Conservation (phyloP, 176 grass and related monocot genomes). For the Rhynchospora breviuscula region DNA sequence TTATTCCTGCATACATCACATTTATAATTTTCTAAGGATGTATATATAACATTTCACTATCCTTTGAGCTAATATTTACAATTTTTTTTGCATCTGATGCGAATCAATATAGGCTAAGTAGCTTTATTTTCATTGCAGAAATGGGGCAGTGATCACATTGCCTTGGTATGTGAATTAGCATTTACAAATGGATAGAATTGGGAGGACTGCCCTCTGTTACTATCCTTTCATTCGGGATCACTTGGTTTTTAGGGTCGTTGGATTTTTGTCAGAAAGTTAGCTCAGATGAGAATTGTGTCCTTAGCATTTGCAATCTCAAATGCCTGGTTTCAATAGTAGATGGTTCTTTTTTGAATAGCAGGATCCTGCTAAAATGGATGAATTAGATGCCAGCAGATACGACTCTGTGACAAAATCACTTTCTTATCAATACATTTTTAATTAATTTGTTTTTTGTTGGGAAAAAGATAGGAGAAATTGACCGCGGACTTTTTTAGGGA, state of each 20-base stretch:
- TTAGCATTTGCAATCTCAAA: background rate
- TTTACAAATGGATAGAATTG: conserved; percentile 33
- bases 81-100: background rate
- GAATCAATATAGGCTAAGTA: background rate
- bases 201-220: background rate
- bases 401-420: background rate
- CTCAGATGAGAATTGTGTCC: background rate
- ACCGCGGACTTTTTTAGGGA: too few species aligned
- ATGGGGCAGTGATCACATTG: conserved; percentile 93
- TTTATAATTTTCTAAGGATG: background rate
- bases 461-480: too few species aligned
- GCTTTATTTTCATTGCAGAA: conserved; percentile 47
- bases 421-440: background rate
- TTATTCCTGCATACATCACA: background rate
- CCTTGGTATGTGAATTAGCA: conserved; percentile 69
- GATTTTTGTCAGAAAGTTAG: background rate
- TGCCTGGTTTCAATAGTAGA: background rate
- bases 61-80: background rate
- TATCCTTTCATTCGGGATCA: background rate
- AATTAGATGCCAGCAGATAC: background rate
- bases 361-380: background rate
- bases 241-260: background rate
- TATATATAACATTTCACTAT: background rate
- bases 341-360: background rate
- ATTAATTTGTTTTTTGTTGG: background rate